Evolutionary conservation across 2,329 filamentous ascomycete species (phyloP).

Genomic region (Cercospora nicotianae): DNA sequence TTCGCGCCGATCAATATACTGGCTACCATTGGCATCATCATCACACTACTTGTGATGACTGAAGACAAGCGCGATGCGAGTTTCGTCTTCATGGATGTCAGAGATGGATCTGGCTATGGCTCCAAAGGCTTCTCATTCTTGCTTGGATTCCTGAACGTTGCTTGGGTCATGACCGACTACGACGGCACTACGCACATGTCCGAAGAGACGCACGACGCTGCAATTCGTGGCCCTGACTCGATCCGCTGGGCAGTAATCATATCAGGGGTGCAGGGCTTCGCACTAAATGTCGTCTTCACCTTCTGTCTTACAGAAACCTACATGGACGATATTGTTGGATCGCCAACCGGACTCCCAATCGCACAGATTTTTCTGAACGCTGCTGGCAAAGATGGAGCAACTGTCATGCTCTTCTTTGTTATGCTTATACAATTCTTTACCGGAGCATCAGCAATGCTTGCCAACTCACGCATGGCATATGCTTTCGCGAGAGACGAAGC

Average conservation of each 20-base stretch:
- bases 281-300: conserved; percentile 63
- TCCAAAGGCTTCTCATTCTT: conserved; percentile 63
- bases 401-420: conserved; percentile 38
- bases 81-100: conserved; percentile 63
- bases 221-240: conserved; percentile 59
- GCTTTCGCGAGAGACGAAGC: conserved; percentile 46
- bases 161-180: conserved; percentile 69
- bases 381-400: conserved; percentile 39
- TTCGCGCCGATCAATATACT: conserved; percentile 66
- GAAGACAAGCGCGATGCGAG: conserved; percentile 55
- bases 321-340: conserved; percentile 55
- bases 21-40: conserved; percentile 61
- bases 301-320: conserved; percentile 59
- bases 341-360: conserved; percentile 61
- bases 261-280: conserved; percentile 61
- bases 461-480: conserved; percentile 51
- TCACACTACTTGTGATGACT: conserved; percentile 59
- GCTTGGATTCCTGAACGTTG: conserved; percentile 58
- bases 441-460: conserved; percentile 63
- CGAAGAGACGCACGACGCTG: conserved; percentile 66
- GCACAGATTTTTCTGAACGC: conserved; percentile 60
- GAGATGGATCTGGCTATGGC: conserved; percentile 63
- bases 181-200: conserved; percentile 68
- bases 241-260: conserved; percentile 49
- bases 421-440: conserved; percentile 67